phyloP scores from a whole-genome alignment of 345 rosid genomes.

The Dipteronia dyeriana region DNA sequence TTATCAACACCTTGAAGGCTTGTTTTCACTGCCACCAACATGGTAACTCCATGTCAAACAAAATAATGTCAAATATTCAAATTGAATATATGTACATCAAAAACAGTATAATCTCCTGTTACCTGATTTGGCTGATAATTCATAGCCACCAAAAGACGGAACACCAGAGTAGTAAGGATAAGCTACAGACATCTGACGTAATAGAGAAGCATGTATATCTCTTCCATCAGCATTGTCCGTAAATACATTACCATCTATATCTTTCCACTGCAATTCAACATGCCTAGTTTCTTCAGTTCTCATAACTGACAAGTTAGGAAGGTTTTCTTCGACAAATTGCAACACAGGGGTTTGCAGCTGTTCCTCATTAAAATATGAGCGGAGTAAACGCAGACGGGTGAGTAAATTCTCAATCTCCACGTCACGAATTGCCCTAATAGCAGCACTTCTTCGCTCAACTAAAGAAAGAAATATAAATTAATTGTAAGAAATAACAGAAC shows the following conservation, averaged over 20 bases:
- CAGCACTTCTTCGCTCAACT: slow-evolving; percentile 72
- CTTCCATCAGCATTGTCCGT: slow-evolving; percentile 32
- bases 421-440: slow-evolving; percentile 73
- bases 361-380: slow-evolving; percentile 53
- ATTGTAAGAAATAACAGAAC: too few relatives aligned
- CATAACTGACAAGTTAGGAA: slow-evolving; percentile 49
- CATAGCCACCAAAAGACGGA: slow-evolving; percentile 53
- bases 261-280: slow-evolving; percentile 54
- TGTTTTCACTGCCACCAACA: slow-evolving; percentile 50
- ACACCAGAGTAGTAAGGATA: slow-evolving; percentile 41
- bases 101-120: neutral
- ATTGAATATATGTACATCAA: slow-evolving; percentile 4
- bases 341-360: slow-evolving; percentile 56
- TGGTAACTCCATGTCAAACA: slow-evolving; percentile 18
- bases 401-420: slow-evolving; percentile 63
- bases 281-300: slow-evolving; percentile 50
- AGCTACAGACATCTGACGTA: slow-evolving; percentile 53
- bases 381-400: slow-evolving; percentile 60
- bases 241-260: slow-evolving; percentile 31
- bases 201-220: slow-evolving; percentile 53
- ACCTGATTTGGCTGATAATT: slow-evolving; percentile 54
- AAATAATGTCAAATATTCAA: slow-evolving; percentile 17
- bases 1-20: slow-evolving; percentile 44
- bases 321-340: slow-evolving; percentile 62
- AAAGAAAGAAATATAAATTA: slow-evolving; percentile 1